A percentile compares a stretch with the other conserved stretches of the same genome.
phyloP scores from a whole-genome alignment of 768 basidiomycete species.

The Pisolithus tinctorius region DNA sequence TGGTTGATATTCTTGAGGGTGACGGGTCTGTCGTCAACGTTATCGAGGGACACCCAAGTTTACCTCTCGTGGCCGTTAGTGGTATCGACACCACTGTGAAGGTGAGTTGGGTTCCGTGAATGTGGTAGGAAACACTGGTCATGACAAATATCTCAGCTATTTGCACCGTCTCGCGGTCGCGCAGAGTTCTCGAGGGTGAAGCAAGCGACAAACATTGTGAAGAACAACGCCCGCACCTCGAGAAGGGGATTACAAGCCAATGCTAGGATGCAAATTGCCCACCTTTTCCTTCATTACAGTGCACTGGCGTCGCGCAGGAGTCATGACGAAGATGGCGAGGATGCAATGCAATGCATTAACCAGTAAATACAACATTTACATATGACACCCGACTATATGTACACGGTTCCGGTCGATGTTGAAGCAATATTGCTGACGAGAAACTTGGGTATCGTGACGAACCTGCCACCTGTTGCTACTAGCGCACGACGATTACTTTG shows the following conservation, averaged over 20 bases:
- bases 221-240: slow-evolving; percentile 41
- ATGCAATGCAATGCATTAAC: slow-evolving; percentile 23
- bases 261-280: slow-evolving; percentile 20
- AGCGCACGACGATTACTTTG: no score
- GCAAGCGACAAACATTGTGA: slow-evolving; percentile 48
- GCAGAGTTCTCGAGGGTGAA: slow-evolving; percentile 50
- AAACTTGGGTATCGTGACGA: neutral
- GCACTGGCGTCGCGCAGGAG: slow-evolving; percentile 18
- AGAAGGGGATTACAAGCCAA: slow-evolving; percentile 14
- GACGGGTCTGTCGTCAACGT: slow-evolving; percentile 80
- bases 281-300: slow-evolving; percentile 24
- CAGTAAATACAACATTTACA: slow-evolving; percentile 14
- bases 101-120: slow-evolving; percentile 31
- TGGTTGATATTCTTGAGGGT: slow-evolving; percentile 79
- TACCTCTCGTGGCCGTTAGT: slow-evolving; percentile 79
- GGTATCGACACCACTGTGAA: slow-evolving; percentile 86
- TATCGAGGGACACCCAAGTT: slow-evolving; percentile 71
- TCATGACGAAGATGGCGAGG: slow-evolving; percentile 19
- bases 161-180: slow-evolving; percentile 45
- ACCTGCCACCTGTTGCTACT: no score
- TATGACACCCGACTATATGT: no score
- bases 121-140: neutral
- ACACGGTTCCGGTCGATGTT: no score
- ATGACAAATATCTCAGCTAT: slow-evolving; percentile 39
- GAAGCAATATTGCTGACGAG: neutral